A percentile compares a stretch with the other conserved stretches of the same genome.
phyloP scores from a whole-genome alignment of 495 filamentous ascomycete genomes.

The Saxophila tyrrhenica region DNA sequence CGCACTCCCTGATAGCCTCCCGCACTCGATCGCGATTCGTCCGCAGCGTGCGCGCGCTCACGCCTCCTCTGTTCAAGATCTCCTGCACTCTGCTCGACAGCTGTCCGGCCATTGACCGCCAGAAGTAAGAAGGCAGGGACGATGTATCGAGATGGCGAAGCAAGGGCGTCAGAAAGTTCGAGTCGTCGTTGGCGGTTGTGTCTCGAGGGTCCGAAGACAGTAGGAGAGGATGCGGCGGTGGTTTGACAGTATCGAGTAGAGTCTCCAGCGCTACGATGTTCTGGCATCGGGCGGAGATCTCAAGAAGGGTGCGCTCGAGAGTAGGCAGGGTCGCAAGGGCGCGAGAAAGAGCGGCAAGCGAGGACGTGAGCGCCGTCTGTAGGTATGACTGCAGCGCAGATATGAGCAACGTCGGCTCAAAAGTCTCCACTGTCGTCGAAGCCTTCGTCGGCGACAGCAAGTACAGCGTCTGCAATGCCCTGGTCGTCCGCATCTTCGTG shows the following conservation, averaged over 20 bases:
- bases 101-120: constrained; percentile 70
- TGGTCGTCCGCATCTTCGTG: constrained; percentile 56
- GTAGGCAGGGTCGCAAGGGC: constrained; percentile 69
- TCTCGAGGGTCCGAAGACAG: background rate
- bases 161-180: constrained; percentile 61
- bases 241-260: constrained; percentile 55
- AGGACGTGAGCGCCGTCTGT: constrained; percentile 60
- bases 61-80: constrained; percentile 67
- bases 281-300: constrained; percentile 75
- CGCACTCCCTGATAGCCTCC: constrained; percentile 71
- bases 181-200: constrained; percentile 12
- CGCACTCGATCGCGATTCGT: constrained; percentile 63
- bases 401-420: constrained; percentile 60
- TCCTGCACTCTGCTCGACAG: constrained; percentile 71
- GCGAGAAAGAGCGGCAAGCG: constrained; percentile 56
- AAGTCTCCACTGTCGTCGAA: constrained; percentile 31
- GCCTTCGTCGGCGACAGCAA: constrained; percentile 56
- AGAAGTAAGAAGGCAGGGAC: constrained; percentile 81
- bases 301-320: constrained; percentile 68
- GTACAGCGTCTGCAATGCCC: constrained; percentile 68
- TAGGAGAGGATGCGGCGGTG: constrained; percentile 54
- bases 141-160: constrained; percentile 74
- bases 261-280: constrained; percentile 79
- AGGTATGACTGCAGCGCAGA: constrained; percentile 72
- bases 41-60: constrained; percentile 67